Evolutionary conservation across 1,139 yeast genomes (phyloP), one percentile per base, ranked within the genome.

Genomic region (Blastobotrys proliferans): DNA sequence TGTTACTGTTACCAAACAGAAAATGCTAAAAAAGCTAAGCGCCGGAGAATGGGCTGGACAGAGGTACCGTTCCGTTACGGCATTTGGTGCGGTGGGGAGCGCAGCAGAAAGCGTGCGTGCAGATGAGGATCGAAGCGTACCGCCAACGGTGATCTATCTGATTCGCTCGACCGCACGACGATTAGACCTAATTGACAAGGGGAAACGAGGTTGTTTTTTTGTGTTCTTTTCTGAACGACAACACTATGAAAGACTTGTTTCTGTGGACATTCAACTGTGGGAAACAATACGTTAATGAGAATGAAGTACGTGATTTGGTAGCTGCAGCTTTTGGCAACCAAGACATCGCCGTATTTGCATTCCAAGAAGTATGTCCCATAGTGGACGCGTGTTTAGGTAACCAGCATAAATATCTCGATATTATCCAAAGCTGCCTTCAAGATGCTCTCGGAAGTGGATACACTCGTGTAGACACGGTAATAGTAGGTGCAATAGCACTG

Each of bases 281-380:
- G 40, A 41, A 52, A 42, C 20, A 19, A 8, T 35, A 28, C 9
- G 29, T 43, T 2, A 16, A 30, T 9, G 40, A 25, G 1, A 21
- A 25, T 19, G 48, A 41, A 35, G 4, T 35, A 4, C 2, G 4
- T 11, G 21, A 20, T 21, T 24, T 38, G 20, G 25, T 34, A 10
- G 22, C 35, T 2, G 36, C 35, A 6, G 30, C 38, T 8, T 41
- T 46, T 20, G 36, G 35, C 22, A 19, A 45, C 14, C 40, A 35
- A 0, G 69, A 68, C 27, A 50, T 84, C 9, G 73, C 77, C 44
- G 86, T 75, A 0, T 73, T 85, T 57, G 94, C 86, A 1, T 73
- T 87, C 41, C 88, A 88, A 60, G 97, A 88, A 59, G 60, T 84
- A 24, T 75, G 86, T 34, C 67, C 83, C 1, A 69, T 83, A 1